Base-by-base conservation (phyloP, 306 rosid species). In the Lagenaria siceraria region DNA sequence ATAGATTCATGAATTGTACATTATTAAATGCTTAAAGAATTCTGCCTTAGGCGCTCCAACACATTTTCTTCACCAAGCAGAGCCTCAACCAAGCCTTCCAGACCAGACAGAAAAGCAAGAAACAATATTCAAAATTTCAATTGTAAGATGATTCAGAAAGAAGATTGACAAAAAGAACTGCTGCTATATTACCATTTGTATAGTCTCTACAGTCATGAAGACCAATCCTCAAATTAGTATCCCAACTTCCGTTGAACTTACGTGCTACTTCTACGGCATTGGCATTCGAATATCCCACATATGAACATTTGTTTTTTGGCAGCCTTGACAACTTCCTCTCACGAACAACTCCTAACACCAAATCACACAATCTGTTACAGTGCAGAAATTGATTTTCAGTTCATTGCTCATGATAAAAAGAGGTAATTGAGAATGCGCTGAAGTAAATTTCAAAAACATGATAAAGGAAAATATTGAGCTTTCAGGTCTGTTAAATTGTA, bases 241-340 rank as follows among this genome's bases (percentile, higher is more conserved):
- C 92, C 96, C 96, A 95, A 24, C 29, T 87, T 83, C 61, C 58
- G 83, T 90, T 95, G 82, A 90, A 95, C 46, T 90, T 88, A 43
- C 27, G 63, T 38, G 96, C 96, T 25, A 77, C 70, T 61, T 89
- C 90, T 35, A 60, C 56, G 1, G 90, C 86, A 79, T 86, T 85
- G 33, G n/a, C 80, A 48, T 71, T 59, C 38, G 92, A 86, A 85
- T 84, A 81, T 80, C 98, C 98, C 78, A 95, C 89, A 6, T 82
- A 80, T 95, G 97, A 95, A 83, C 97, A 95, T 88, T 87, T 92
- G 33, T 76, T 80, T 84, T 78, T 84, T 6, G 98, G 98, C 62
- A 92, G 79, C 75, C 77, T 87, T 1, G 79, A 84, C 81, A 92
- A 71, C 76, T 85, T 85, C 87, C 98, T 90, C 48, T 29, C 73